Percentiles rank a stretch among this genome's conserved stretches.
Conservation (phyloP, 768 basidiomycete species). For the Suillus clintonianus region DNA sequence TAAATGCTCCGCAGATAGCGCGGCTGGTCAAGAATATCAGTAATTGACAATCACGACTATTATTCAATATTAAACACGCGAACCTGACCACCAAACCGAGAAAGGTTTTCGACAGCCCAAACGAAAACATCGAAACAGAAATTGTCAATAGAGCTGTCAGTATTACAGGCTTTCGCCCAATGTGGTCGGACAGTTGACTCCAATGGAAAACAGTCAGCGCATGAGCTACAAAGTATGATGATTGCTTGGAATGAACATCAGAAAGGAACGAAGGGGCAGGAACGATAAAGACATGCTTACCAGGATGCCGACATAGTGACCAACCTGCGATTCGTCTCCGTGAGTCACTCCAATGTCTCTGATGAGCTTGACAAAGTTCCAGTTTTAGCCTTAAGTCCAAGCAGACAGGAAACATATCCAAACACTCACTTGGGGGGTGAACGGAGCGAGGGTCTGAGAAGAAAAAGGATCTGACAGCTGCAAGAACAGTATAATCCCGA, state of each 20-base stretch:
- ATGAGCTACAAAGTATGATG: conserved; percentile 49
- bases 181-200: conserved; percentile 50
- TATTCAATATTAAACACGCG: neutral
- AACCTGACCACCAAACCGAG: conserved; percentile 45
- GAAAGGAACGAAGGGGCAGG: conserved; percentile 30
- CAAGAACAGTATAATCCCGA: conserved; percentile 65
- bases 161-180: conserved; percentile 51
- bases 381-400: neutral
- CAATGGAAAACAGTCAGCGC: conserved; percentile 49
- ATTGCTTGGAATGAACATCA: conserved; percentile 36
- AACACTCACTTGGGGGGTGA: conserved; percentile 56
- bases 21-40: conserved; percentile 30
- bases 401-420: neutral
- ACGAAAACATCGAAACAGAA: conserved; percentile 46
- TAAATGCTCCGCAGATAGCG: conserved; percentile 45
- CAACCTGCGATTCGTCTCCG: conserved; percentile 46
- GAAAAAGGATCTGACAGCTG: conserved; percentile 77
- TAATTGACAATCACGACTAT: neutral
- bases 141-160: conserved; percentile 46
- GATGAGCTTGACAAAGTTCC: conserved; percentile 18
- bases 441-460: conserved; percentile 72
- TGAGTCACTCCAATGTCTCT: conserved; percentile 37
- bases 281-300: conserved; percentile 27
- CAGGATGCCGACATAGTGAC: conserved; percentile 51
- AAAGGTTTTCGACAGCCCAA: conserved; percentile 49